Evolutionary conservation across 148 eudicot genomes (phyloP), one percentile per base, ranked within the genome.

Genomic region (Vaccinium darrowii): DNA sequence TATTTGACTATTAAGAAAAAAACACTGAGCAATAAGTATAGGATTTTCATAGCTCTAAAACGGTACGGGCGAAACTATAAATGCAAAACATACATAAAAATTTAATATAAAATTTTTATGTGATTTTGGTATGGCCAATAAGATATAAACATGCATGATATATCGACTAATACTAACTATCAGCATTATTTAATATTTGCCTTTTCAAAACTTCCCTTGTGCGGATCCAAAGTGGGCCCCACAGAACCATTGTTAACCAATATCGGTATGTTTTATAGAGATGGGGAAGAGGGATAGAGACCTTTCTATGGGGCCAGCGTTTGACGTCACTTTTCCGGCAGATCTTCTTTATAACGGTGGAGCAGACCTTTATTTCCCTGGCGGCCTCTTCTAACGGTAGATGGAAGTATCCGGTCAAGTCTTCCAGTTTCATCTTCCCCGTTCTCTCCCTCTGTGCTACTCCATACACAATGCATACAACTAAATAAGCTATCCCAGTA

Each of bases 281-380:
- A 50, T 14, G 16, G 77, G n/a, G 19, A 19, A n/a, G 23, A 1
- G 50, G 1, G 81, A 53, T 50, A 73, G 14, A 74, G 33, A 93
- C 98, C 95, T 92, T 91, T 86, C 92, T 83, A 74, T 86, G 89
- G 19, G 95, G 98, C 98, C 98, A 94, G 3, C 94, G 87, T 2
- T 21, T 2, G 5, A 94, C 63, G 0, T 89, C 88, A 69, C 74
- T 47, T 5, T 80, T 86, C 51, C 94, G 90, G 53, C 91, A 91
- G 74, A 90, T 86, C 69, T 86, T 91, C 85, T 92, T 93, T 11
- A 94, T 53, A 11, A 89, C 93, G 0, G 93, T 91, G 8, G 90
- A 88, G 78, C 91, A 89, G 16, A 94, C 13, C 0, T 51, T 69
- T 78, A 92, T 11, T 76, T 85, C 30, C 30, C 54, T 78, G 19